These are phyloP conservation scores for Calcarisporium arbuscula DNA, from an alignment of 2,329 filamentous ascomycete genomes.

Conservation along the genomic window DNA sequence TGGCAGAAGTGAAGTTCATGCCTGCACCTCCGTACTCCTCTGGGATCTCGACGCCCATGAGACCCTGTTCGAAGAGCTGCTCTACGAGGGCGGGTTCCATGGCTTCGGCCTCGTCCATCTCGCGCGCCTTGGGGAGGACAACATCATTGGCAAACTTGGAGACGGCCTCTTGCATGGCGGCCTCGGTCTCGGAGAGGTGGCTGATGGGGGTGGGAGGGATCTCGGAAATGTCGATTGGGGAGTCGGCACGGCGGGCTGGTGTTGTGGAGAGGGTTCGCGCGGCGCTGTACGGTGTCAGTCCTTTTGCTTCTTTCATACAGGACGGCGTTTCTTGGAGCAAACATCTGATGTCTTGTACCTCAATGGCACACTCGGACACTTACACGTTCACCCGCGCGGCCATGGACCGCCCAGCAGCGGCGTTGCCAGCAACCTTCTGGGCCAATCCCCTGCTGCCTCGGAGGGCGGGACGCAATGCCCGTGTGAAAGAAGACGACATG, in stretches of 20 bases:
- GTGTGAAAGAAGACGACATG: slow-evolving; percentile 41
- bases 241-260: slow-evolving; percentile 38
- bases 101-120: slow-evolving; percentile 93
- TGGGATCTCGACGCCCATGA: slow-evolving; percentile 97
- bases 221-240: slow-evolving; percentile 57
- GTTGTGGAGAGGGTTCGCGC: slow-evolving; percentile 56
- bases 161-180: slow-evolving; percentile 83
- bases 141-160: slow-evolving; percentile 85
- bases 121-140: slow-evolving; percentile 83
- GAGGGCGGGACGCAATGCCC: slow-evolving; percentile 45
- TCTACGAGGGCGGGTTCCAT: slow-evolving; percentile 89
- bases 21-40: slow-evolving; percentile 94
- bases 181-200: slow-evolving; percentile 84
- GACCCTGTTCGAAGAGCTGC: slow-evolving; percentile 91
- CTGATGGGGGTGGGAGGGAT: slow-evolving; percentile 88
- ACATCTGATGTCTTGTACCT: no score
- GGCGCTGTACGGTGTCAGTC: no score
- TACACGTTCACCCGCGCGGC: slow-evolving; percentile 20
- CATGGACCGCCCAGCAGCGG: slow-evolving; percentile 16
- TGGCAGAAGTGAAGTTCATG: slow-evolving; percentile 97
- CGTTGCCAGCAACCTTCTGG: slow-evolving; percentile 19
- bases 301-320: no score
- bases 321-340: no score
- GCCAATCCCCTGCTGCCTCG: slow-evolving; percentile 34
- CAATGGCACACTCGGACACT: no score